Conservation (phyloP, 1,284 basidiomycete species). For the Sparassis latifolia region DNA sequence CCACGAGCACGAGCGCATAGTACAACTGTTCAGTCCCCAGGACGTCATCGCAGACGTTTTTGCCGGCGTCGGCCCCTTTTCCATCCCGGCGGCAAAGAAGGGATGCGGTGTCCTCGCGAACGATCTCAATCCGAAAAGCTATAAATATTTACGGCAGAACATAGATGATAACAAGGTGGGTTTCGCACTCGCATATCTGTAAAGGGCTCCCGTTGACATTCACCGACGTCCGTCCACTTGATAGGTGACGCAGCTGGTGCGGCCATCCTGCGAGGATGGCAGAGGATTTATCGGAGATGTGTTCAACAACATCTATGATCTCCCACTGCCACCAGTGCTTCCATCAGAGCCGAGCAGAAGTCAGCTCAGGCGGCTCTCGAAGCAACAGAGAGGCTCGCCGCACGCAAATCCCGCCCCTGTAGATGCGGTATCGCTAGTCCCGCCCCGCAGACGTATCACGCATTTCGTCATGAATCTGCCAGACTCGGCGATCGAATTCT, state of each 20-base stretch:
- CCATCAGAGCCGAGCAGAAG: conserved; percentile 42
- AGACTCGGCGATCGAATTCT: conserved; percentile 84
- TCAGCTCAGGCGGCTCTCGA: conserved; percentile 21
- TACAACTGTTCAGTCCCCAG: conserved; percentile 58
- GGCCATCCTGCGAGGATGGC: conserved; percentile 78
- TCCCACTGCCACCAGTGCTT: conserved; percentile 57
- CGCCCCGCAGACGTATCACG: conserved; percentile 51
- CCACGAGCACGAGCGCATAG: conserved; percentile 85
- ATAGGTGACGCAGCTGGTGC: conserved; percentile 65
- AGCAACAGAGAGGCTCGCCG: neutral
- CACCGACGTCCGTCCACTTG: neutral
- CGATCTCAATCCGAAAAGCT: conserved; percentile 89
- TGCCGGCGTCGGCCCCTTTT: conserved; percentile 97
- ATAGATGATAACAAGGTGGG: conserved; percentile 67
- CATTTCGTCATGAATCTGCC: conserved; percentile 99
- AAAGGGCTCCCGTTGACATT: neutral
- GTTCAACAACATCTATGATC: conserved; percentile 45
- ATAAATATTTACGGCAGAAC: conserved; percentile 75
- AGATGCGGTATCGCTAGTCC: conserved; percentile 2
- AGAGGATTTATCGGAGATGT: conserved; percentile 70
- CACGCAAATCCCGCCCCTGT: neutral
- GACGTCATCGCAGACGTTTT: conserved; percentile 91
- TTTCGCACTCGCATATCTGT: conserved; percentile 5
- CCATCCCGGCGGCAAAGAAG: conserved; percentile 87
- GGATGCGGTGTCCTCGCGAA: conserved; percentile 88